phyloP scores from a whole-genome alignment of 176 grass and related monocot species.

The Triticum timopheevii region DNA sequence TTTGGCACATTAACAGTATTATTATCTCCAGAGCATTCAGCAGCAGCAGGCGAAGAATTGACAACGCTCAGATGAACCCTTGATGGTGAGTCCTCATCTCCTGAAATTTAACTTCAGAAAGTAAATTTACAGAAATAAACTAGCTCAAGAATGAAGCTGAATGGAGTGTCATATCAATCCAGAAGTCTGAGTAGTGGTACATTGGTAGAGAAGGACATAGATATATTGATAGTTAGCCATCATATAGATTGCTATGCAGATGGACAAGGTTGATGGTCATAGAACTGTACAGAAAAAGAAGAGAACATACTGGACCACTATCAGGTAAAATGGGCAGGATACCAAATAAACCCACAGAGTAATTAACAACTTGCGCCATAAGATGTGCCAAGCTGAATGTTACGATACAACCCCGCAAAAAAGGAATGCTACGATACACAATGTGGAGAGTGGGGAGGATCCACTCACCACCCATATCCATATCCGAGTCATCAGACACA shows the following conservation, averaged over 20 bases:
- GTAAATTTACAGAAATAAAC: slow-evolving; percentile 38
- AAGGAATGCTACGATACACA: background rate
- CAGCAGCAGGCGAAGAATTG: slow-evolving; percentile 42
- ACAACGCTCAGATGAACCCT: slow-evolving; percentile 50
- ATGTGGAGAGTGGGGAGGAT: background rate
- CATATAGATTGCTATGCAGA: slow-evolving; percentile 13
- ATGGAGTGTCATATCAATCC: slow-evolving; percentile 17
- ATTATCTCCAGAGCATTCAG: slow-evolving; percentile 44
- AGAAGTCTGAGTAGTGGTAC: slow-evolving; percentile 12
- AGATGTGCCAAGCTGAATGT: background rate
- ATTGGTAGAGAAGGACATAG: background rate
- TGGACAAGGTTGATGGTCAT: background rate
- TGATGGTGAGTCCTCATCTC: slow-evolving; percentile 54
- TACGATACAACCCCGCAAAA: background rate
- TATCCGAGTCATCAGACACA: slow-evolving; percentile 84
- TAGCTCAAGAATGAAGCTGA: slow-evolving; percentile 24
- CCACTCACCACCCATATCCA: slow-evolving; percentile 87
- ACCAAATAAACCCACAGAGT: background rate
- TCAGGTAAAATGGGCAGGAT: background rate
- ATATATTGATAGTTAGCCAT: slow-evolving; percentile 10
- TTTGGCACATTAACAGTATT: slow-evolving; percentile 29
- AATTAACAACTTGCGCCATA: background rate
- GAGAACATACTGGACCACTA: background rate
- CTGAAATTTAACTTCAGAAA: slow-evolving; percentile 50
- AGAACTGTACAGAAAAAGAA: background rate